A percentile compares a stretch with the other conserved stretches of the same genome.
phyloP scores from a whole-genome alignment of 2,329 filamentous ascomycete species.

The Scedosporium apiospermum region DNA sequence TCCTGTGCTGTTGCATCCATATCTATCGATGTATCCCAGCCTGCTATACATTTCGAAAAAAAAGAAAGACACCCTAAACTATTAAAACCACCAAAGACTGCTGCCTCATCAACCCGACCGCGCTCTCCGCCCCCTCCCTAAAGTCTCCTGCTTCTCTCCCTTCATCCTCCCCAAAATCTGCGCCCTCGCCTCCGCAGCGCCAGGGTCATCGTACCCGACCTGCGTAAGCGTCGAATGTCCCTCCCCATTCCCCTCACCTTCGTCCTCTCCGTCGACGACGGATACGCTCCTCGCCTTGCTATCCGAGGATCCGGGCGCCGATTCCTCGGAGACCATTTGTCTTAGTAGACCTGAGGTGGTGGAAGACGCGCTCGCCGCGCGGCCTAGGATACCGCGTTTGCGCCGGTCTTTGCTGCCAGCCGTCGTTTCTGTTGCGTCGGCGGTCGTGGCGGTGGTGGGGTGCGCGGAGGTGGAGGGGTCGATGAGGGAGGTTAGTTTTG shows the following conservation, averaged over 20 bases:
- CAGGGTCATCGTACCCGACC: conserved; percentile 42
- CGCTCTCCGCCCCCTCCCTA: background rate
- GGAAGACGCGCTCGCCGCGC: conserved; percentile 47
- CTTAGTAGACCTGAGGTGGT: background rate
- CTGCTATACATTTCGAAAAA: background rate
- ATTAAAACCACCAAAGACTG: background rate
- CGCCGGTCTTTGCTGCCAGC: conserved; percentile 17
- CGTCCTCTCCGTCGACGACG: conserved; percentile 11
- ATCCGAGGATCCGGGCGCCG: conserved; percentile 2
- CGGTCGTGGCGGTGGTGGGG: conserved; percentile 6
- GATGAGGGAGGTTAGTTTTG: conserved; percentile 33
- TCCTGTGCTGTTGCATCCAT: background rate
- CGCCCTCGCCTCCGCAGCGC: conserved; percentile 21
- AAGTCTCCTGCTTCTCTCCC: background rate
- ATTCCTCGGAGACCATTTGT: background rate
- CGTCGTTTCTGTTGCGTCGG: conserved; percentile 12
- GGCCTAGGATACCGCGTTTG: conserved; percentile 44
- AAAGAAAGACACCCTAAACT: background rate
- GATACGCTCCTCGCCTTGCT: conserved; percentile 8
- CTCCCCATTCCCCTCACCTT: conserved; percentile 17
- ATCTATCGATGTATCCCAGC: too few relatives aligned
- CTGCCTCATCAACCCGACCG: background rate
- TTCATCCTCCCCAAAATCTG: background rate
- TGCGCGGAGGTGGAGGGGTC: conserved; percentile 16
- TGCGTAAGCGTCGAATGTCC: conserved; percentile 37